Evolutionary conservation across 2,329 filamentous ascomycete species (phyloP), one percentile per base, ranked within the genome.

Genomic region (Phialocephala sp.): DNA sequence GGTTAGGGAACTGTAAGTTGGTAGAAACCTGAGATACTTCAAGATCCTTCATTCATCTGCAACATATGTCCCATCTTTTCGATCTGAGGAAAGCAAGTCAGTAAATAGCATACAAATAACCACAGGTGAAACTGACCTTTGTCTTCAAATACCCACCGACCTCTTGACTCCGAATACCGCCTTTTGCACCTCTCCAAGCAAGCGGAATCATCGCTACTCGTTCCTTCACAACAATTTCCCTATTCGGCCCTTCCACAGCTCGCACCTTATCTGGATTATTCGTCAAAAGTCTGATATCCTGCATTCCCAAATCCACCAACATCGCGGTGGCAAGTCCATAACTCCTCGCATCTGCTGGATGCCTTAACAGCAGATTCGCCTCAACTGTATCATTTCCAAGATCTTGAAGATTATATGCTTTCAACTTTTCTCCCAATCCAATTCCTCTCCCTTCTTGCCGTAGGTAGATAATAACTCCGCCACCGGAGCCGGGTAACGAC

Each of bases 191-290:
- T 76, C 91, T 91, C 95, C 95, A 99, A 11, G 93, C 94, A 67
- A 98, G 77, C 2, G 95, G 95, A 65, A 99, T 89, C 95, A 99
- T 99, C 1, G 94, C 90, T 14, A 99, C 94, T 55, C 95, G 82
- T 79, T 98, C 94, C 71, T 86, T 91, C 1, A 99, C 95, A 9
- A 91, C 85, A 14, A 99, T 85, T 79, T 99, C 94, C 12, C 93
- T 83, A 70, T 92, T 92, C 0, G 94, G 94, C 0, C 95, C 95
- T 77, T 99, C 95, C 0, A 99, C 91, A 0, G 95, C 95, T 18
- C 93, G 84, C 50, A 99, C 92, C 82, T 99, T 99, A 73, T 99
- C 95, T 0, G 95, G 95, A 74, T 99, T 99, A 77, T 99, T 99
- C 11, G 95, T 99, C 72, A 99, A 80, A 59, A 99, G 80, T 41